Conservation (phyloP, 371 early-diverging fungal genomes). For the Mucor irregularis region DNA sequence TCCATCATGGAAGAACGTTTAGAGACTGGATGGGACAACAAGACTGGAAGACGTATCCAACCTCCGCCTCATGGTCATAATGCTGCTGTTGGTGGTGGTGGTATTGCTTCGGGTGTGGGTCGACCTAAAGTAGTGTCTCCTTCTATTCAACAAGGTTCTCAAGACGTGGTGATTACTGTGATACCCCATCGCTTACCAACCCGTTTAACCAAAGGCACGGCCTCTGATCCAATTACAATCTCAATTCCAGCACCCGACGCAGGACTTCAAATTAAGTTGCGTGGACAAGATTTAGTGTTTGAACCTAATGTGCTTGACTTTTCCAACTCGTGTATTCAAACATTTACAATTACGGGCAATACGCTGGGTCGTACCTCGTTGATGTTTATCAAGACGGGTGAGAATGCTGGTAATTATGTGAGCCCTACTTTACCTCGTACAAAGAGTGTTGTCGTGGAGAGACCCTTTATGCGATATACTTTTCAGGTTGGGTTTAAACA, state of each 20-base stretch:
- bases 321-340: slow-evolving; percentile 52
- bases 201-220: slow-evolving; percentile 57
- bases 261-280: slow-evolving; percentile 61
- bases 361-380: slow-evolving; percentile 67
- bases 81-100: too few species aligned
- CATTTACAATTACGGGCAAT: slow-evolving; percentile 64
- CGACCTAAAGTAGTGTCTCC: slow-evolving; percentile 22
- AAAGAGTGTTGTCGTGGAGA: slow-evolving; percentile 64
- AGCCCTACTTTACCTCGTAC: slow-evolving; percentile 57
- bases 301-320: slow-evolving; percentile 65
- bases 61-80: background rate
- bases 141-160: slow-evolving; percentile 21
- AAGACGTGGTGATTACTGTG: slow-evolving; percentile 42
- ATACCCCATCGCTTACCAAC: slow-evolving; percentile 57
- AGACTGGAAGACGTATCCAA: slow-evolving; percentile 11
- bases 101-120: too few species aligned
- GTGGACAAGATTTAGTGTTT: slow-evolving; percentile 61
- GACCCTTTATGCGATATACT: slow-evolving; percentile 69
- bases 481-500: slow-evolving; percentile 62
- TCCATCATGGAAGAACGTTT: slow-evolving; percentile 53
- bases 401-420: slow-evolving; percentile 55
- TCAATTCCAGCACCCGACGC: slow-evolving; percentile 63
- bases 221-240: slow-evolving; percentile 61
- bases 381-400: slow-evolving; percentile 62
- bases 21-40: slow-evolving; percentile 60